Evolutionary conservation across 306 rosid genomes (phyloP).

Genomic region (Benincasa hispida): DNA sequence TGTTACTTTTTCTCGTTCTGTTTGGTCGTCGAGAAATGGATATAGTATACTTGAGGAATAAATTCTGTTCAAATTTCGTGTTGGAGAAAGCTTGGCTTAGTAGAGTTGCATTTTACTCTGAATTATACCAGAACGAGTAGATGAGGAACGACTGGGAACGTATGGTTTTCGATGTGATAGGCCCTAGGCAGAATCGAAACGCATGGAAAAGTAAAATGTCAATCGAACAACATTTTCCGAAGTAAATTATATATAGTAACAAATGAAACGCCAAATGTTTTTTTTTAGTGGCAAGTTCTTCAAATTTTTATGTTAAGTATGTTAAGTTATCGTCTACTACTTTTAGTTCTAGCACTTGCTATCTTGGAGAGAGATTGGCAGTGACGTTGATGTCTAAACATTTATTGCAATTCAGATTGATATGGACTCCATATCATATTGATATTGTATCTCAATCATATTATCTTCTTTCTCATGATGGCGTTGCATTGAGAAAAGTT

Average conservation of each 20-base stretch:
- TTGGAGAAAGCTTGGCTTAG: neutral
- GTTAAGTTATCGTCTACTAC: neutral
- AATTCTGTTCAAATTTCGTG: neutral
- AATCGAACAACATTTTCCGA: neutral
- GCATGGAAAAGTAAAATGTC: neutral
- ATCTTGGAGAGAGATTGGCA: neutral
- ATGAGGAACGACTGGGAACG: neutral
- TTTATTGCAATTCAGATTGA: neutral
- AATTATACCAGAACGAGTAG: neutral
- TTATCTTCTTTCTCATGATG: neutral
- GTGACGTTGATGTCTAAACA: neutral
- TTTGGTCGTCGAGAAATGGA: neutral
- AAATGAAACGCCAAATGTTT: neutral
- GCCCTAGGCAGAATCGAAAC: neutral
- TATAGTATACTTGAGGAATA: neutral
- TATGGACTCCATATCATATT: neutral
- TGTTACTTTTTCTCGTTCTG: neutral
- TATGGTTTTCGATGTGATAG: neutral
- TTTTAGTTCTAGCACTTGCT: neutral
- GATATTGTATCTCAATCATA: neutral
- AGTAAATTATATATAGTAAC: neutral
- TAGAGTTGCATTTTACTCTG: neutral
- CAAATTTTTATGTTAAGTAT: neutral
- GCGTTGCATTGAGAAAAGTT: neutral
- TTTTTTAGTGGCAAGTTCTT: neutral